Base-by-base conservation (phyloP, 257 asterid genomes). In the Rhazya stricta region DNA sequence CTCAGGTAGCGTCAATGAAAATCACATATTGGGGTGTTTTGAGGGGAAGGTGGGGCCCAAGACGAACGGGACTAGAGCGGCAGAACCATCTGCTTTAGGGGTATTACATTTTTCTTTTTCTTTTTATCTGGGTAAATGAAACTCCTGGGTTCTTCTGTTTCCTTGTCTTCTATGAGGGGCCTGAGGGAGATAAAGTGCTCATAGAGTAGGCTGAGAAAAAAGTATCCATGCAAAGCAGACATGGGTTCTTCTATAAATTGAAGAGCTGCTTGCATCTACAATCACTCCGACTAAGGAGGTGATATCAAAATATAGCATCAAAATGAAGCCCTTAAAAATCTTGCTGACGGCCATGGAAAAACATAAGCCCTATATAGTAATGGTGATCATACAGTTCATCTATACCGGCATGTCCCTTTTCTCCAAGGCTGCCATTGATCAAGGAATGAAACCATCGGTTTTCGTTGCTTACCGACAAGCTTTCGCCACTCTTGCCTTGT, bases 391-490 rank as follows among this genome's bases (percentile, higher is more conserved):
- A 25, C 95, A 89, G 76, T 72, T 87, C 30, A 72, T 82, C 37
- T 83, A 79, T 39, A 81, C 92, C 16, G 96, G 87, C 68, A 83
- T 86, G 86, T 80, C 86, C 15, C 67, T 89, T 68, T 80, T 89
- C 39, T 84, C 89, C 23, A 88, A 89, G 74, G 88, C 92, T 0
- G 88, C 96, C 13, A 81, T 89, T 15, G 71, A 91, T 68, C 72
- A 79, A 34, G 92, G 96, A 48, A 86, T 86, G 88, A 89, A 88
- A 48, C 89, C 96, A 80, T 77, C 84, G 1, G 50, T 90, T 18
- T 90, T 90, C 53, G 89, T 84, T 19, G 78, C 82, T 27, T 90
- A 90, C 69, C 78, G 90, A 41, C 96, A 88, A 76, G 93, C 87
- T 68, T 75, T 86, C 2, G 92, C 92, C 34, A 74, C 91, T 25